Percentiles rank a stretch among this genome's conserved stretches.
Evolutionary conservation across 352 stramenopile species (phyloP).

Genomic region (Phytophthora macrochlamydospora): DNA sequence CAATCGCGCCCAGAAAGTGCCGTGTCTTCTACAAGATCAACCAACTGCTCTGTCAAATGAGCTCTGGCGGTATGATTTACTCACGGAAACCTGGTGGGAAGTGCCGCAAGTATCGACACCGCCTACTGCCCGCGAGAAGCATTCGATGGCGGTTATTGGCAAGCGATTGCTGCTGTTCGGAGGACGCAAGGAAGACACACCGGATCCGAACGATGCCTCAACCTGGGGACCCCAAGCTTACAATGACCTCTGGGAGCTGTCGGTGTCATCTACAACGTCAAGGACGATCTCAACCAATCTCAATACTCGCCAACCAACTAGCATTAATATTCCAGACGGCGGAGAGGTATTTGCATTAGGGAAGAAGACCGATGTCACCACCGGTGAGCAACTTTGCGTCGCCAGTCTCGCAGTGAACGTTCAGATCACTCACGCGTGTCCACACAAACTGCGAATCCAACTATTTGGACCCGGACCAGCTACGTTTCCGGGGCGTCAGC

Average conservation of each 20-base stretch:
- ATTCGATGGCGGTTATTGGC: slow-evolving; percentile 54
- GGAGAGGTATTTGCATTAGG: slow-evolving; percentile 56
- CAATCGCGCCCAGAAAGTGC: slow-evolving; percentile 47
- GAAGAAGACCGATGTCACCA: slow-evolving; percentile 30
- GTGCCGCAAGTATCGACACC: slow-evolving; percentile 16
- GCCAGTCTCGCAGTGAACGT: slow-evolving; percentile 48
- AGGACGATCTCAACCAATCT: slow-evolving; percentile 37
- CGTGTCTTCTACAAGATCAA: slow-evolving; percentile 34
- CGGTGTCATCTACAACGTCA: slow-evolving; percentile 46
- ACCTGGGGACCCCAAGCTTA: slow-evolving; percentile 35
- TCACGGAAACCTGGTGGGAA: slow-evolving; percentile 58
- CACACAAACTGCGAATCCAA: slow-evolving; percentile 55
- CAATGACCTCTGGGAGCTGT: slow-evolving; percentile 74
- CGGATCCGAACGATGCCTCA: slow-evolving; percentile 21
- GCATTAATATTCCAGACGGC: slow-evolving; percentile 51
- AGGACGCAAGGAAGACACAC: slow-evolving; percentile 35
- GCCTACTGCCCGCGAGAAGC: slow-evolving; percentile 58
- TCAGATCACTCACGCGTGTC: slow-evolving; percentile 60
- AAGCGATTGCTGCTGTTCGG: slow-evolving; percentile 66
- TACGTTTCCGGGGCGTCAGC: slow-evolving; percentile 56
- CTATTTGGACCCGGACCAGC: slow-evolving; percentile 66
- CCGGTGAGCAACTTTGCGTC: slow-evolving; percentile 51
- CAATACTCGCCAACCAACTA: slow-evolving; percentile 39
- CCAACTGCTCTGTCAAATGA: slow-evolving; percentile 58
- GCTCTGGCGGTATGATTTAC: slow-evolving; percentile 69